phyloP scores from a whole-genome alignment of 2,329 filamentous ascomycete species.

The Podosphaera aphanis region DNA sequence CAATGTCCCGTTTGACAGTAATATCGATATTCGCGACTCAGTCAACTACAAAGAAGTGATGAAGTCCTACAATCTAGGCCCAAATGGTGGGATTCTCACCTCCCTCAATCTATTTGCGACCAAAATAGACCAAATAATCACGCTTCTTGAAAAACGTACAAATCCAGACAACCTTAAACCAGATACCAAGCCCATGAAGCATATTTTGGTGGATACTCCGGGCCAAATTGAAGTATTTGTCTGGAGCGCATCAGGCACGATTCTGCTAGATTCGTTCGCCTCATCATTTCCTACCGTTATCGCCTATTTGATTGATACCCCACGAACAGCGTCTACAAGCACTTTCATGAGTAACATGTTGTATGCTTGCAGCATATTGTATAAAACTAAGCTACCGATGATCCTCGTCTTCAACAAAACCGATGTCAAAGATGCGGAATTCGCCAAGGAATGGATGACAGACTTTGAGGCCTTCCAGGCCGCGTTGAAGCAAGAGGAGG shows the following conservation, averaged over 20 bases:
- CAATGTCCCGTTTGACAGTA: constrained; percentile 81
- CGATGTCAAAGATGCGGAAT: constrained; percentile 72
- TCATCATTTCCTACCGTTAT: constrained; percentile 91
- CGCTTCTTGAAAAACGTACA: constrained; percentile 71
- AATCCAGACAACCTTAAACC: constrained; percentile 36
- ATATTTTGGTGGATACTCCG: constrained; percentile 84
- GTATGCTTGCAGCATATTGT: constrained; percentile 92
- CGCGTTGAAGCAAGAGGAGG: constrained; percentile 62
- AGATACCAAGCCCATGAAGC: constrained; percentile 40
- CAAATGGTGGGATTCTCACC: constrained; percentile 90
- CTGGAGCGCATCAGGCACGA: constrained; percentile 88
- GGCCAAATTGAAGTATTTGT: constrained; percentile 98
- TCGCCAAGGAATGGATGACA: constrained; percentile 98
- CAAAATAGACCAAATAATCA: constrained; percentile 88
- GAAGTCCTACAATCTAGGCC: constrained; percentile 95
- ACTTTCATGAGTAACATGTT: constrained; percentile 99
- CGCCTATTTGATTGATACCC: constrained; percentile 93
- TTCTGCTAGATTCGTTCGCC: constrained; percentile 76
- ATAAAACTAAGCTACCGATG: constrained; percentile 97
- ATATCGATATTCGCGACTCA: constrained; percentile 96
- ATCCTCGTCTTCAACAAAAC: constrained; percentile 99
- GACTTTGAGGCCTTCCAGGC: constrained; percentile 92
- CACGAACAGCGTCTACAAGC: constrained; percentile 71
- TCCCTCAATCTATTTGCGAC: constrained; percentile 91
- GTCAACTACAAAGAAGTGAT: constrained; percentile 99